A percentile compares a stretch with the other conserved stretches of the same genome.
Conservation (phyloP, 345 rosid species). For the Populus euphratica region DNA sequence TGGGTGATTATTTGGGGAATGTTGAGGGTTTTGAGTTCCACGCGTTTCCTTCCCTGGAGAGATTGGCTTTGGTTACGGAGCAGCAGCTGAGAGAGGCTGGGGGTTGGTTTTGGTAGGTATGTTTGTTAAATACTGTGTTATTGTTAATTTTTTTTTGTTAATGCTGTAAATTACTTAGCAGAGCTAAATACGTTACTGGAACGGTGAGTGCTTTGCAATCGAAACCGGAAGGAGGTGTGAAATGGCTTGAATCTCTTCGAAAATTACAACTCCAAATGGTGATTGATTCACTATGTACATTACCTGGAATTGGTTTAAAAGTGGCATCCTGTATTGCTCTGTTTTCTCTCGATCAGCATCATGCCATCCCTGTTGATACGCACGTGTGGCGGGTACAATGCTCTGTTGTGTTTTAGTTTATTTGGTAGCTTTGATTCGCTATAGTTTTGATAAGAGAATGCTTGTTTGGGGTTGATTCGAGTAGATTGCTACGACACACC, state of each 20-base stretch:
- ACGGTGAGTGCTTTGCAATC: constrained; percentile 60
- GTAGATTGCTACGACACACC: constrained; percentile 76
- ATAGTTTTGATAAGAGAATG: too few species aligned
- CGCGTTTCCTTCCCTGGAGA: constrained; percentile 76
- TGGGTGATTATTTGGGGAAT: constrained; percentile 59
- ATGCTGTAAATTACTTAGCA: constrained; percentile 28
- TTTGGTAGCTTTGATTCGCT: background rate
- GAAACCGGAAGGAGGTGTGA: constrained; percentile 69
- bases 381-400: constrained; percentile 86
- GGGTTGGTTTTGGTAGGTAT: constrained; percentile 68
- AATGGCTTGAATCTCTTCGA: constrained; percentile 82
- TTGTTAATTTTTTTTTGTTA: constrained; percentile 13
- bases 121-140: background rate
- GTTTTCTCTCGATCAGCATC: constrained; percentile 90
- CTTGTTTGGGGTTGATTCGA: constrained; percentile 14
- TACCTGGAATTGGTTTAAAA: constrained; percentile 93
- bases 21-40: constrained; percentile 70
- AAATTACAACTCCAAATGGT: constrained; percentile 57
- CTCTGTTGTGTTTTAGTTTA: background rate
- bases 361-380: constrained; percentile 91
- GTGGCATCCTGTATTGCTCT: constrained; percentile 93
- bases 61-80: constrained; percentile 60
- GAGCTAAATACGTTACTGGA: constrained; percentile 83
- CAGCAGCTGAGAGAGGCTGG: constrained; percentile 64
- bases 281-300: constrained; percentile 65